phyloP scores from a whole-genome alignment of 208 protist species.

The Trypanosoma boissoni region DNA sequence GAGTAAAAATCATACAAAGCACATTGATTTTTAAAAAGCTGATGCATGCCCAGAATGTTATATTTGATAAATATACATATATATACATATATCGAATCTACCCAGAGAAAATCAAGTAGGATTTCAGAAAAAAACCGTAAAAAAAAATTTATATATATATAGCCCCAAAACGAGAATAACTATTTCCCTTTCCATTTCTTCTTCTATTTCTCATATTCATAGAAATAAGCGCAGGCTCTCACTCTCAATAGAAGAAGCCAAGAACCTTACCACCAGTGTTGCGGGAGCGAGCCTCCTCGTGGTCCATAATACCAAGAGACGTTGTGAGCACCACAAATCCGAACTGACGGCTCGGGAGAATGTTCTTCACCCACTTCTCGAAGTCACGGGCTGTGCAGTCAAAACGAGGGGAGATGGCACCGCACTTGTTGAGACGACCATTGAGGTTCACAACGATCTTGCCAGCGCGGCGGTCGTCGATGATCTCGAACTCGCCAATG shows the following conservation, averaged over 20 bases:
- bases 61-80: too few species aligned
- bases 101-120: too few species aligned
- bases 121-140: too few species aligned
- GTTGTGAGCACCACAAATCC: slow-evolving; percentile 99
- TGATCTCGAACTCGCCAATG: slow-evolving; percentile 99
- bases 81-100: too few species aligned
- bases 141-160: too few species aligned
- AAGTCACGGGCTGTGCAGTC: slow-evolving; percentile 95
- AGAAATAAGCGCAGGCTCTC: too few species aligned
- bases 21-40: too few species aligned
- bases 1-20: too few species aligned
- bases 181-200: background rate
- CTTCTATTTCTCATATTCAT: background rate
- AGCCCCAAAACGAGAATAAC: too few species aligned
- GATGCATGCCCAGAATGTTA: too few species aligned
- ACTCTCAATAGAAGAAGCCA: slow-evolving; percentile 98
- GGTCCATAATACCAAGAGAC: slow-evolving; percentile 99
- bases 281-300: slow-evolving; percentile 98
- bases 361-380: slow-evolving; percentile 98
- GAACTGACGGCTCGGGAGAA: slow-evolving; percentile 99
- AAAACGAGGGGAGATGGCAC: slow-evolving; percentile 99
- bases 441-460: slow-evolving; percentile 99
- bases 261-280: slow-evolving; percentile 99
- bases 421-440: slow-evolving; percentile 99
- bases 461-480: slow-evolving; percentile 99